Evolutionary conservation across 257 asterid genomes (phyloP).

Genomic region (Gynochthodes officinalis): DNA sequence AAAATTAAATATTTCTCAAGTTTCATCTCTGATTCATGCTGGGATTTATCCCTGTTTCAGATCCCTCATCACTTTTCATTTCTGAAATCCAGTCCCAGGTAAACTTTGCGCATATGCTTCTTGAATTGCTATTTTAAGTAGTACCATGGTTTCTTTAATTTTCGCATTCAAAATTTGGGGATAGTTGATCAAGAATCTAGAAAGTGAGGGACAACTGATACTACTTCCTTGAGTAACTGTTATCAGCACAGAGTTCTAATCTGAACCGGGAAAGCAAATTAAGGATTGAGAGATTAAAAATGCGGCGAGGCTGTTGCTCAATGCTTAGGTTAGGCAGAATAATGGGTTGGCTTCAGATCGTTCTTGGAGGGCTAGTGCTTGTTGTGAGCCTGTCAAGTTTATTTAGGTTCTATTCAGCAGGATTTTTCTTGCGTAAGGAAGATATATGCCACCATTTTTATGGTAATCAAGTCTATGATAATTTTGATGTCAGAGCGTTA

Average conservation of each 20-base stretch:
- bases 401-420: conserved; percentile 56
- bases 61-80: conserved; percentile 8
- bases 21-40: background rate
- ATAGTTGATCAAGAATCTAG: background rate
- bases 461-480: conserved; percentile 31
- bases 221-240: background rate
- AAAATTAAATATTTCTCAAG: background rate
- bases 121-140: background rate
- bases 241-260: background rate
- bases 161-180: background rate
- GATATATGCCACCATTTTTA: conserved; percentile 66
- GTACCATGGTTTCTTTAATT: background rate
- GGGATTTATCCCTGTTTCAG: conserved; percentile 5
- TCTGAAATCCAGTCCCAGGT: conserved; percentile 3
- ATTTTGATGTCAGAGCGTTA: conserved; percentile 38
- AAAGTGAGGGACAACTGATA: background rate
- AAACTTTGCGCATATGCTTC: background rate
- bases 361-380: conserved; percentile 66
- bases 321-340: conserved; percentile 52
- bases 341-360: conserved; percentile 63
- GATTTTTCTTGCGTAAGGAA: conserved; percentile 61
- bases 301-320: conserved; percentile 46
- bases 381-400: conserved; percentile 66
- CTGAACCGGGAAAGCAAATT: background rate
- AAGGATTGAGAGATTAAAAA: conserved; percentile 13